Base-by-base conservation (phyloP, 2,329 filamentous ascomycete genomes). In the Phyllosticta capitalensis region DNA sequence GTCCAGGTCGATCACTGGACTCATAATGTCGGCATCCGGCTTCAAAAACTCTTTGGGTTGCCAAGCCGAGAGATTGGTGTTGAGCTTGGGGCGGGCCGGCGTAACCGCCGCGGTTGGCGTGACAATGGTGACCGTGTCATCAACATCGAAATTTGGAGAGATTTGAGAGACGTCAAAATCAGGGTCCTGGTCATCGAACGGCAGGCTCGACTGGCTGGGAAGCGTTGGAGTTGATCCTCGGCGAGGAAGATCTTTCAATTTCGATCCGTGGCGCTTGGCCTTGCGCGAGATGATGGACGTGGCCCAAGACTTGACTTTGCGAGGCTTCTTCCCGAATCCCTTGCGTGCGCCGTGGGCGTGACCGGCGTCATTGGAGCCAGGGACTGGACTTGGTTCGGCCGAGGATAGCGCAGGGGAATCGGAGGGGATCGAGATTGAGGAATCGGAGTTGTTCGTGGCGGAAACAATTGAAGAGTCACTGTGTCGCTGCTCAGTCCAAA, bases 1-100 rank as follows among this genome's bases (percentile, higher is more conserved):
- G 74, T 99, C 94, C 50, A 99, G 78, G 71, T 99, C 94, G 63
- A 99, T 95, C 72, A 96, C 87, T 7, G 89, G 86, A 67, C 85
- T 89, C 56, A 86, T 81, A 2, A 82, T 72, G 61, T 95, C 89
- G n/a, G 71, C 70, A 55, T 73, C 62, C 61, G 64, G 76, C 72
- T 68, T 69, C 54, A 69, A 67, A 24, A 74, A 56, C 59, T 69
- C 67, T 24, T 67, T 68, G 5, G 72, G 72, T 57, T 70, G 69
- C 73, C 72, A 74, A 5, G 70, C 71, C 6, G 71, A 67, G 58
- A 69, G 68, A 59, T 68, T 68, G 6, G 70, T 70, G n/a, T 71
- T 67, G 9, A 68, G 50, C 54, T 70, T 74, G 1, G 63, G 65
- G 54, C 60, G 65, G 12, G 58, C 50, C 4, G 66, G 62, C 30